Base-by-base conservation (phyloP, 805 yeast species). In the Candida nemodendra region DNA sequence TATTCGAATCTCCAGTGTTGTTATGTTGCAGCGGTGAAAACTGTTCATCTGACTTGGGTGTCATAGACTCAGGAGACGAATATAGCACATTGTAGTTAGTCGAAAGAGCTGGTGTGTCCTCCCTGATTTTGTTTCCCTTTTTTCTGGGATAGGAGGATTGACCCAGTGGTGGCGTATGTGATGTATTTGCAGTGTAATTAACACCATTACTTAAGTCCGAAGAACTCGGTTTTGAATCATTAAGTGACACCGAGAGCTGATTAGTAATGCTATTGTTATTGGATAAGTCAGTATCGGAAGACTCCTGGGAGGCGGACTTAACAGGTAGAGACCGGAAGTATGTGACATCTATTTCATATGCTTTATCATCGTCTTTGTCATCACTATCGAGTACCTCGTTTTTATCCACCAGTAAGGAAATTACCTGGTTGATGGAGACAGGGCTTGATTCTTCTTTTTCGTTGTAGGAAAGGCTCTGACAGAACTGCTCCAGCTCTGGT, bases 401-500 rank as follows among this genome's bases (percentile, higher is more conserved):
- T 16, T 71, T 58, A 27, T 59, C 57, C 24, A 73, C 62, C 33
- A 76, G 52, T 41, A 66, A 61, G 7, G 64, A 51, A 7, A 76
- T 72, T 22, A 74, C 71, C 41, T 67, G 65, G 47, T 76, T 76
- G 26, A 76, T 69, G n/a, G 76, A 55, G 24, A 63, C 52, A 12
- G 59, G 57, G 2, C 48, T 42, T 5, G 46, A 28, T 13, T 51
- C 60, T n/a, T 42, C 44, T 13, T 32, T 22, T 9, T 34, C 41
- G 34, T 45, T 38, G 37, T 48, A 54, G 7, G 37, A 23, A 15
- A 58, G 31, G 7, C 31, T 39, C 1, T 38, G 21, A 2, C 42
- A 39, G 31, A 50, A 54, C 4, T 31, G 26, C 1, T 32, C 31
- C 9, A 51, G 30, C 26, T 47, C 47, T 2, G 30, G 27, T 4